phyloP scores from a whole-genome alignment of 2,329 filamentous ascomycete genomes.

The Aspergillus nomiae region DNA sequence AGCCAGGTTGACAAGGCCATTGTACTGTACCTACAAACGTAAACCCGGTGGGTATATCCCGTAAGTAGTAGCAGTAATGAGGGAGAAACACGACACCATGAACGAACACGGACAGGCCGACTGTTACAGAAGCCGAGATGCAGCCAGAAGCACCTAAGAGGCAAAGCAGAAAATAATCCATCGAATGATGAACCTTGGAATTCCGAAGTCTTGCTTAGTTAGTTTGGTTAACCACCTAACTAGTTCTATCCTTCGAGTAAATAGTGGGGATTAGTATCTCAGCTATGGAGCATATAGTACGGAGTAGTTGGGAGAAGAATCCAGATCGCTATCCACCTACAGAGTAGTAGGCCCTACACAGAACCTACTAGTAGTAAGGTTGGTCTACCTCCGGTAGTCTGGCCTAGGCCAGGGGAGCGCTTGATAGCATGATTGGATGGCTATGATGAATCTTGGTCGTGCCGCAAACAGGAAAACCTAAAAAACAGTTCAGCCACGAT shows the following conservation, averaged over 20 bases:
- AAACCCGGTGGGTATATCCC: background rate
- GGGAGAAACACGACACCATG: constrained; percentile 13
- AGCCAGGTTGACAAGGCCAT: constrained; percentile 15
- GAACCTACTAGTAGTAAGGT: background rate
- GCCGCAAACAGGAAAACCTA: background rate
- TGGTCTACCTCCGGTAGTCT: no score
- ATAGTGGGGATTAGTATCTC: background rate
- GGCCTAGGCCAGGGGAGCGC: background rate
- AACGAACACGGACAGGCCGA: constrained; percentile 19
- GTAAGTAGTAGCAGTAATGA: background rate
- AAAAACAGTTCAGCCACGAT: constrained; percentile 5
- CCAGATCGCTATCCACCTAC: no score
- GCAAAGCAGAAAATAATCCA: background rate
- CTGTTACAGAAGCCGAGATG: constrained; percentile 2
- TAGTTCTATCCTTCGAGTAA: background rate
- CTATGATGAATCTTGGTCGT: background rate
- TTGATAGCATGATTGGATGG: constrained; percentile 8
- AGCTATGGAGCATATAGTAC: background rate
- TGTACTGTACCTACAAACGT: background rate
- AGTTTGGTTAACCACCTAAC: background rate
- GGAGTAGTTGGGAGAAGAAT: background rate
- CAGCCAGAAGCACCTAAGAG: constrained; percentile 13
- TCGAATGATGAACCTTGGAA: background rate
- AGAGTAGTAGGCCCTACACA: no score
- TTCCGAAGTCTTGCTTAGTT: background rate